Base-by-base conservation (phyloP, 129 eudicot genomes). In the Flaveria brownii region DNA sequence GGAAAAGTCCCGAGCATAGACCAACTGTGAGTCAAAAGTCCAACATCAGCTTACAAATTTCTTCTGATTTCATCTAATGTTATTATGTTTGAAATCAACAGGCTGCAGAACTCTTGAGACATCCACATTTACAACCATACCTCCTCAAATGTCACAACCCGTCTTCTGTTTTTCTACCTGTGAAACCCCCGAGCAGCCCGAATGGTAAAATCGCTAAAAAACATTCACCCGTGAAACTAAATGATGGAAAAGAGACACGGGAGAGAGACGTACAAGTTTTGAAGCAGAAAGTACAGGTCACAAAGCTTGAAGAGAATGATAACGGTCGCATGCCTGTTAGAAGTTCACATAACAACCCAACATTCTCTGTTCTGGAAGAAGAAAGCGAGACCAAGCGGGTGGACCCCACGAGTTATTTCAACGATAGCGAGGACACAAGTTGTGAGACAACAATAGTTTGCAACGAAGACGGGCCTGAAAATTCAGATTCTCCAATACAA, bases 81-180 rank as follows among this genome's bases (percentile, higher is more conserved):
- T 68, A 61, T 42, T 36, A 42, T 73, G 70, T 61, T 42, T 57
- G 13, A 25, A 72, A 71, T 57, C 78, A 14, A 39, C 55, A 95
- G 99, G 97, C 99, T 80, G 99, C 99, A n/a, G 99, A 95, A 50
- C 81, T 91, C 33, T 72, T 95, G 66, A 84, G 99, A 69, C 99
- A 95, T 73, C 90, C 94, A 23, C 97, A 95, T 84, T 70, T 95
- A 80, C 99, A 95, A 70, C 91, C 97, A 1, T 91, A 87, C 75
- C 90, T 95, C 81, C 85, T 91, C 16, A 81, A 75, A 9, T 89
- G 96, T 81, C 91, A 83, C 75, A 89, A 83, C 49, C 85, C 89
- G 26, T 82, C 96, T 26, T 78, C 97, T 45, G 92, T 87, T 18
- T 91, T 89, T 81, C 94, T 95, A 73, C 97, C 99, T 9, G 90